Conservation (phyloP, 257 asterid genomes). For the Coffea eugenioides region DNA sequence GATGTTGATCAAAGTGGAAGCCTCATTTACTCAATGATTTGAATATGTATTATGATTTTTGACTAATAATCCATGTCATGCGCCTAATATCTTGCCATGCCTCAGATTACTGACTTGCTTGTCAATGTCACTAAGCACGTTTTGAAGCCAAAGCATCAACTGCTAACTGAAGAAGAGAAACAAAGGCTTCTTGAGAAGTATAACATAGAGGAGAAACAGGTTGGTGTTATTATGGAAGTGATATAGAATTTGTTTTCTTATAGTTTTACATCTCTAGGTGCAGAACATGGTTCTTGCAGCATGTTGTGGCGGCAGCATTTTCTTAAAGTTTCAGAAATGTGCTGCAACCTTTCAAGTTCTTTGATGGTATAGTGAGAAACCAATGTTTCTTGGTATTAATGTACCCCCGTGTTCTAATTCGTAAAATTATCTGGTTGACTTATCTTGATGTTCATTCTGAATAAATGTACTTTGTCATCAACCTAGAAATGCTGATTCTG, state of each 20-base stretch:
- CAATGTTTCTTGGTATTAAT: background rate
- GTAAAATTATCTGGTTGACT: background rate
- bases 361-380: background rate
- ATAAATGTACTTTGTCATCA: background rate
- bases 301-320: background rate
- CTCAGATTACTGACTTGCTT: conserved; percentile 83
- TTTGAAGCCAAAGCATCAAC: conserved; percentile 82
- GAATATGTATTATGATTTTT: background rate
- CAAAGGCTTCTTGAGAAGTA: conserved; percentile 57
- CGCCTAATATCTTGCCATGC: conserved; percentile 15
- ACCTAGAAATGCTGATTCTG: background rate
- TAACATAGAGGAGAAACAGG: conserved; percentile 87
- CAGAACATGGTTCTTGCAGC: background rate
- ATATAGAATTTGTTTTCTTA: background rate
- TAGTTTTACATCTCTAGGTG: background rate
- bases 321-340: background rate
- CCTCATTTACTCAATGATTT: background rate
- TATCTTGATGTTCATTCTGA: background rate
- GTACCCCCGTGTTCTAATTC: background rate
- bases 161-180: conserved; percentile 66
- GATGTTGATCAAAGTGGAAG: background rate
- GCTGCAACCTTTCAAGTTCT: background rate
- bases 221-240: conserved; percentile 15
- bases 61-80: background rate
- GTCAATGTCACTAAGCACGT: conserved; percentile 80